Base-by-base conservation (phyloP, 495 filamentous ascomycete species). In the Aspergillus nanangensis region DNA sequence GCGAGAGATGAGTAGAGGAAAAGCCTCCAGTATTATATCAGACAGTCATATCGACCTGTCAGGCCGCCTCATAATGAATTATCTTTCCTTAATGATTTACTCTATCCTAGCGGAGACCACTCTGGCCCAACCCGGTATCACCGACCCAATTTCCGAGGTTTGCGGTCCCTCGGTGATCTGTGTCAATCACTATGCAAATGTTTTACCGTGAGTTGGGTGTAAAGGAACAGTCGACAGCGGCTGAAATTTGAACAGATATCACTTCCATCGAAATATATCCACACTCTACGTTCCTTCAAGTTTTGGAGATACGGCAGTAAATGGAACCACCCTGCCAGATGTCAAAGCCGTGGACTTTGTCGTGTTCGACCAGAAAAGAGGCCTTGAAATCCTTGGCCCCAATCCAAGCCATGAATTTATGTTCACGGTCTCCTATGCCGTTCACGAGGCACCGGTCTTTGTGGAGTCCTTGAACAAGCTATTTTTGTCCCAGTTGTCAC, bases 391-490 rank as follows among this genome's bases (percentile, higher is more conserved):
- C 11, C 56, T 73, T 1, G 69, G 69, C 1, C 17, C 53, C 0
- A 62, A 53, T 11, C 59, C 66, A 17, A 64, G 47, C 2, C 54
- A 60, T 27, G 53, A 61, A 9, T 45, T 43, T 21, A 44, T 70
- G 22, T 63, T 70, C 41, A 24, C 58, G 23, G 55, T 69, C 33
- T 44, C 44, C 27, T 17, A 55, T 17, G 61, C 53, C 1, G 55
- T 69, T 8, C 70, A 73, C 41, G 70, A 73, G 48, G 69, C 65
- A 0, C 67, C 69, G 3, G 59, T 72, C 19, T 74, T 65, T 44
- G 67, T 69, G 0, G 55, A 62, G 1, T 55, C 45, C 4, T 55
- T 55, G 25, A 71, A 72, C 47, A 63, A 58, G 38, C 52, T 70
- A 19, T 59, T 55, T 40, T 17, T 67, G n/a, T 56, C 63, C 9